Conservation (phyloP, 2,329 filamentous ascomycete genomes). For the Helicocarpus griseus region DNA sequence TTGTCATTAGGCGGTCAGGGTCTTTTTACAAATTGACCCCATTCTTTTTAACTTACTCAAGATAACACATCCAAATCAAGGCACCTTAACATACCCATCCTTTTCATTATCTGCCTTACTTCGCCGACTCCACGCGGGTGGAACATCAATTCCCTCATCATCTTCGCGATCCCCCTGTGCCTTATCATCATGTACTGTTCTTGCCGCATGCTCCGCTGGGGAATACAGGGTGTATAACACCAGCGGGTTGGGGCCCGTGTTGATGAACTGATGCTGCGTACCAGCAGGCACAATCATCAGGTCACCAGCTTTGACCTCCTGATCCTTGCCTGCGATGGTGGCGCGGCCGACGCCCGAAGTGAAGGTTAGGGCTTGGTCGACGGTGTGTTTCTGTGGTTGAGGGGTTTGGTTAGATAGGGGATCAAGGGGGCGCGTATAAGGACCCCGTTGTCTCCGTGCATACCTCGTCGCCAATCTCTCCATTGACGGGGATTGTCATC, state of each 20-base stretch:
- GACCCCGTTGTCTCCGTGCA: conserved; percentile 5
- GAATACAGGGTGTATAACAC: conserved; percentile 55
- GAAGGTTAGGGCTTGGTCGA: conserved; percentile 57
- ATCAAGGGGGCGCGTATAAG: neutral
- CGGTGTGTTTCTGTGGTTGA: conserved; percentile 38
- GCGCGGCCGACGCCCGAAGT: conserved; percentile 50
- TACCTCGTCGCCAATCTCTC: conserved; percentile 59
- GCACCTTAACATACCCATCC: conserved; percentile 37
- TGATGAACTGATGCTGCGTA: conserved; percentile 57
- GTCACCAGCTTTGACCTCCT: conserved; percentile 46
- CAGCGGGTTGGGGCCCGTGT: conserved; percentile 49
- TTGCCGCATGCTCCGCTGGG: conserved; percentile 52
- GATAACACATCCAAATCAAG: neutral
- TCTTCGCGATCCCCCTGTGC: conserved; percentile 54
- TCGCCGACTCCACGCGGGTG: conserved; percentile 49
- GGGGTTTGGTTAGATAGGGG: neutral
- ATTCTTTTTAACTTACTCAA: too few species aligned
- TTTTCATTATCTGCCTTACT: conserved; percentile 51
- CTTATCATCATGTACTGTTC: conserved; percentile 53
- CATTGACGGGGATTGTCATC: conserved; percentile 54
- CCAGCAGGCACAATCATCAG: conserved; percentile 55
- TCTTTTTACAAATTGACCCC: too few species aligned
- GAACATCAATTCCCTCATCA: conserved; percentile 51
- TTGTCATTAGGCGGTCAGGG: too few species aligned
- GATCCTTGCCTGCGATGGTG: conserved; percentile 50